A percentile compares a stretch with the other conserved stretches of the same genome.
Evolutionary conservation across 169 alveolate genomes (phyloP).

Genomic region (Perkinsus olseni): DNA sequence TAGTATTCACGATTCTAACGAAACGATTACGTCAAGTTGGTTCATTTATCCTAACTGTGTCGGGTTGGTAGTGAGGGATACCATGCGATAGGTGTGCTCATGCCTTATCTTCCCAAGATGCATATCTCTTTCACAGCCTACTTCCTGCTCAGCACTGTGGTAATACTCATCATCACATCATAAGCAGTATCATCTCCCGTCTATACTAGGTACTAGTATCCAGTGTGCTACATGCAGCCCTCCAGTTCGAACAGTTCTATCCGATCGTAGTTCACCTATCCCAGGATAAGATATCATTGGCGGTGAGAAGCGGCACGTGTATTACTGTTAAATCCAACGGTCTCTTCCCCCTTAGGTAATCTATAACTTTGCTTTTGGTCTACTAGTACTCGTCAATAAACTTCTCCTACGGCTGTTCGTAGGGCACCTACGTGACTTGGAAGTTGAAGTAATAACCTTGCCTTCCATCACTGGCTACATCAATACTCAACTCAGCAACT

Average conservation of each 20-base stretch:
- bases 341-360: neutral
- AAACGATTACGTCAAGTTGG: no score
- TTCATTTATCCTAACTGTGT: no score
- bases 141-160: neutral
- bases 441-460: neutral
- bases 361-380: neutral
- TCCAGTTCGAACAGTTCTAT: neutral
- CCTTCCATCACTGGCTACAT: neutral
- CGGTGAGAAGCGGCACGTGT: neutral
- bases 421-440: conserved; percentile 23
- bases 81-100: neutral
- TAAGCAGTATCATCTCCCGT: no score
- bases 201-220: neutral
- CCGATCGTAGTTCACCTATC: neutral
- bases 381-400: conserved; percentile 14
- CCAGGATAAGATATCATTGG: neutral
- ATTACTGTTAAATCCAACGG: neutral
- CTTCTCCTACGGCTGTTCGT: conserved; percentile 8
- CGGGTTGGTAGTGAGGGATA: neutral
- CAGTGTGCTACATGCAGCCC: neutral
- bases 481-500: conserved; percentile 38
- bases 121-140: neutral
- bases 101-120: neutral
- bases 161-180: no score
- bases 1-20: neutral